Evolutionary conservation across 805 yeast genomes (phyloP).

Genomic region (Schwanniomyces occidentalis): DNA sequence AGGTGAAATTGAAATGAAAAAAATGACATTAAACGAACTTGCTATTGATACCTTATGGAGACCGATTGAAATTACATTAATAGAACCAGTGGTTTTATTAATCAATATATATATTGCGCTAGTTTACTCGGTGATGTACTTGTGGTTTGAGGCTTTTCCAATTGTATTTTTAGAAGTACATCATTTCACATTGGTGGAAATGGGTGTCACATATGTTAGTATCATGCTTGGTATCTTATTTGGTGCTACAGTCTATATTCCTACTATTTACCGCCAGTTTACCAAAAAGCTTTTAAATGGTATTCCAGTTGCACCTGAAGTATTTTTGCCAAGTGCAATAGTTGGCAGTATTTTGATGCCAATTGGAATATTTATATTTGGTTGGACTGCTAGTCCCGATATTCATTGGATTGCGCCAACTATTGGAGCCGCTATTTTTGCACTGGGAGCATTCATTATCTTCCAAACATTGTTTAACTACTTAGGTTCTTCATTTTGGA

Average conservation of each 20-base stretch:
- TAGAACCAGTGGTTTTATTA: slow-evolving; percentile 58
- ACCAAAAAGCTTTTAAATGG: slow-evolving; percentile 22
- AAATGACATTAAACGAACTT: slow-evolving; percentile 18
- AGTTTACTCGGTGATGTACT: slow-evolving; percentile 52
- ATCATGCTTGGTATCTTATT: slow-evolving; percentile 46
- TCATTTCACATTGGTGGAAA: slow-evolving; percentile 46
- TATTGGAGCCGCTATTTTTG: slow-evolving; percentile 43
- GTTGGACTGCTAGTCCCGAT: slow-evolving; percentile 45
- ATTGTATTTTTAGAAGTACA: slow-evolving; percentile 48
- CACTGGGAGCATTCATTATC: slow-evolving; percentile 40
- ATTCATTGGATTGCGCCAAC: slow-evolving; percentile 53
- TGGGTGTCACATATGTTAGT: slow-evolving; percentile 48
- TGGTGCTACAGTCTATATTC: slow-evolving; percentile 34
- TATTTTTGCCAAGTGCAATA: slow-evolving; percentile 41
- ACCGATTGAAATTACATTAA: slow-evolving; percentile 49
- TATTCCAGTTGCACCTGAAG: slow-evolving; percentile 39
- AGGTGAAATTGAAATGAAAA: slow-evolving; percentile 33
- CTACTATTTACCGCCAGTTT: slow-evolving; percentile 22
- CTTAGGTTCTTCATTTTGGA: slow-evolving; percentile 48
- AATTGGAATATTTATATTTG: slow-evolving; percentile 43
- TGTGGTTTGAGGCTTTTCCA: slow-evolving; percentile 56
- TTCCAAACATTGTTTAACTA: slow-evolving; percentile 57
- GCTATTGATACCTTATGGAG: slow-evolving; percentile 41
- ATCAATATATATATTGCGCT: slow-evolving; percentile 53
- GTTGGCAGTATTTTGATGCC: slow-evolving; percentile 43